Conservation (phyloP, 495 filamentous ascomycete genomes). For the Aspergillus nidulans region DNA sequence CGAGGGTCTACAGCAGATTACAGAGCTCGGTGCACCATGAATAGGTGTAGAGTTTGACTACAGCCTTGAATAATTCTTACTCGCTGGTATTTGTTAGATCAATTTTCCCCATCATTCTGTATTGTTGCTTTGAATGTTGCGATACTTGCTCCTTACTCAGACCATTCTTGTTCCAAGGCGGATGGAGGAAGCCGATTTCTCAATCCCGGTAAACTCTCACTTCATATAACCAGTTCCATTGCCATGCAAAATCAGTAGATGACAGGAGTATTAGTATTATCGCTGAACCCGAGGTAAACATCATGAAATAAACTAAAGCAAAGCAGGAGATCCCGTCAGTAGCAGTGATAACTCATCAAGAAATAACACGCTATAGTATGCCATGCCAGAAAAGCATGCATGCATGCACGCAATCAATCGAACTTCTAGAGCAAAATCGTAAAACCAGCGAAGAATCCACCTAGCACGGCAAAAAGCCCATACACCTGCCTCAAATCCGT, state of each 20-base stretch:
- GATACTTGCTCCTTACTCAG: no score
- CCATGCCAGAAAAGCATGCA: no score
- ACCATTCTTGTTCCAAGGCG: no score
- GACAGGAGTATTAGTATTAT: slow-evolving; percentile 7
- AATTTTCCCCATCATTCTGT: no score
- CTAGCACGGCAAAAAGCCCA: slow-evolving; percentile 52
- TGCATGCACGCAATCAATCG: neutral
- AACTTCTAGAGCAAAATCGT: slow-evolving; percentile 50
- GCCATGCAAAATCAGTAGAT: neutral
- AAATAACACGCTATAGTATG: neutral
- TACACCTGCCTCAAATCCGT: slow-evolving; percentile 53
- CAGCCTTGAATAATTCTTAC: no score
- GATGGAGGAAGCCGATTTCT: no score
- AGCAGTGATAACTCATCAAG: neutral
- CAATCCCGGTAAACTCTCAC: no score
- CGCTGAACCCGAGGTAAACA: slow-evolving; percentile 1
- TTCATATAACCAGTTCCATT: neutral
- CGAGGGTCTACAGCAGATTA: no score
- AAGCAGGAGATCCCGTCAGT: neutral
- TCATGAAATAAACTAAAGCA: slow-evolving; percentile 3
- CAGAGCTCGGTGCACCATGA: no score
- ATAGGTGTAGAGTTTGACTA: no score
- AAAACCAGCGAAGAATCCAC: slow-evolving; percentile 61
- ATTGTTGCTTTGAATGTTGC: no score
- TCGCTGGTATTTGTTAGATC: no score